Conservation (phyloP, 176 grass and related monocot genomes). For the Musa schizocarpa region DNA sequence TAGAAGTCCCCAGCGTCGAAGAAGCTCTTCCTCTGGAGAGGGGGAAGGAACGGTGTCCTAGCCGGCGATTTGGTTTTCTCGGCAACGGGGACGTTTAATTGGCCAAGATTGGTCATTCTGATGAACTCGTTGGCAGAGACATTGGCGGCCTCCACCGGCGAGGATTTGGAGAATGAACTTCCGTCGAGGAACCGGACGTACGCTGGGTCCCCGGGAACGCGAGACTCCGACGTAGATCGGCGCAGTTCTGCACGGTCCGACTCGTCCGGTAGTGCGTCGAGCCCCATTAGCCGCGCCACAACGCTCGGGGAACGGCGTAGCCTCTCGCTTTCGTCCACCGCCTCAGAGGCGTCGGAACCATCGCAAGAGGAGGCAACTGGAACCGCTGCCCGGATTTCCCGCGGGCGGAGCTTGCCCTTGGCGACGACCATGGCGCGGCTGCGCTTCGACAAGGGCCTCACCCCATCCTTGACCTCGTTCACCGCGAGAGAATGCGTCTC, state of each 20-base stretch:
- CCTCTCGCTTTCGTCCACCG: slow-evolving; percentile 3
- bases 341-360: not conserved
- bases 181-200: slow-evolving; percentile 31
- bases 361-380: not conserved
- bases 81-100: not conserved
- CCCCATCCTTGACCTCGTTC: slow-evolving; percentile 4
- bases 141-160: not conserved
- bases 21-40: slow-evolving; percentile 27
- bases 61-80: not conserved
- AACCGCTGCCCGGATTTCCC: not conserved
- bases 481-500: not conserved
- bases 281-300: slow-evolving; percentile 37
- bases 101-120: not conserved
- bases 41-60: not conserved
- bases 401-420: slow-evolving; percentile 10
- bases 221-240: slow-evolving; percentile 30
- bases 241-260: slow-evolving; percentile 15
- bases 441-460: slow-evolving; percentile 24
- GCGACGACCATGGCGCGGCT: slow-evolving; percentile 19
- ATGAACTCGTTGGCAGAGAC: slow-evolving; percentile 2
- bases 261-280: slow-evolving; percentile 28
- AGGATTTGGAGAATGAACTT: slow-evolving; percentile 17
- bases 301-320: slow-evolving; percentile 32
- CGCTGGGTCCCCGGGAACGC: slow-evolving; percentile 14
- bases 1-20: slow-evolving; percentile 26